A percentile compares a stretch with the other conserved stretches of the same genome.
Conservation (phyloP, 306 rosid species). For the Quercus variabilis region DNA sequence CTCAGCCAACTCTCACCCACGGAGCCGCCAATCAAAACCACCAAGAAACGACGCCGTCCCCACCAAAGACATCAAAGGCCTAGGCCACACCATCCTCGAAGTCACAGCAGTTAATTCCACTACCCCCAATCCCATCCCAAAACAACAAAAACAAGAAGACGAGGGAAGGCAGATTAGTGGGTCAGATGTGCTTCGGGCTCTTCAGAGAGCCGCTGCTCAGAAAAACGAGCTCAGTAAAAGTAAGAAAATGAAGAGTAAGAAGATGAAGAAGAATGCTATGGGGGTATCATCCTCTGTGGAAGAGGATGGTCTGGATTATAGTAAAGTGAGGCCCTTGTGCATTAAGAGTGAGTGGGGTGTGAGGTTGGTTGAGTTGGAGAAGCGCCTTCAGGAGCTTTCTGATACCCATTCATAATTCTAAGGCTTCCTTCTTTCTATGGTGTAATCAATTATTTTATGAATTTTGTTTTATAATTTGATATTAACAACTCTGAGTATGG, state of each 20-base stretch:
- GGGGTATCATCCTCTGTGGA: conserved; percentile 32
- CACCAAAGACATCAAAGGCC: conserved; percentile 7
- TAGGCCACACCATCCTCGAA: conserved; percentile 22
- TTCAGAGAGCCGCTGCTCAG: conserved; percentile 50
- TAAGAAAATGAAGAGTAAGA: conserved; percentile 34
- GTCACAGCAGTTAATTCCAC: conserved; percentile 22
- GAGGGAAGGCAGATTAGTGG: conserved; percentile 46
- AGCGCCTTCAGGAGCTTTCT: conserved; percentile 50
- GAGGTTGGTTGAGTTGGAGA: conserved; percentile 54
- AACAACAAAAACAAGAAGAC: neutral
- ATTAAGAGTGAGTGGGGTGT: conserved; percentile 47
- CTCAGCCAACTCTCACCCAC: conserved; percentile 31
- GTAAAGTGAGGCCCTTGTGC: conserved; percentile 39
- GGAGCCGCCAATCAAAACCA: neutral
- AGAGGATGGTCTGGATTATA: conserved; percentile 23
- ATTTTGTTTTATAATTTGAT: neutral
- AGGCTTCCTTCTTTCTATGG: neutral
- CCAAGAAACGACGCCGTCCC: conserved; percentile 3
- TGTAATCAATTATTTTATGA: neutral
- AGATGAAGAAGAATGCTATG: conserved; percentile 3
- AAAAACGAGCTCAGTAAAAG: conserved; percentile 7
- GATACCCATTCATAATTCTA: conserved; percentile 16
- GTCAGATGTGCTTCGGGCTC: conserved; percentile 65
- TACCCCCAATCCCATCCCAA: neutral
- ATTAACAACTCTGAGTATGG: no score